Percentiles rank a stretch among this genome's conserved stretches.
These are phyloP conservation scores for Lasiosphaeriaceae sp. DNA, from an alignment of 495 filamentous ascomycete genomes.

Conservation along the genomic window DNA sequence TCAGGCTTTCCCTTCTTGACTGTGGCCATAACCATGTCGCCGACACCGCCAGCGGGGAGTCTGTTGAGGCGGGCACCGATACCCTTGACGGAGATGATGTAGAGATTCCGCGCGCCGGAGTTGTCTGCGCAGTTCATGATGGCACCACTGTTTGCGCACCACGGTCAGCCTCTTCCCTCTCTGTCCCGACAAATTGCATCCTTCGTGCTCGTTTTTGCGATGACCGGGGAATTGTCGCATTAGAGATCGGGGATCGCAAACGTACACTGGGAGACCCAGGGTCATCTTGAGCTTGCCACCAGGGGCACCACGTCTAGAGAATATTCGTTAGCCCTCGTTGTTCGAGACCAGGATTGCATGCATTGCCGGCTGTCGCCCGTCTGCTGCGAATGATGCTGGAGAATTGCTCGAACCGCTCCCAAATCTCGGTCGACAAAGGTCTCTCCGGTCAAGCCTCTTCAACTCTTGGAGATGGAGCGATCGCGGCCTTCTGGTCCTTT, in stretches of 20 bases:
- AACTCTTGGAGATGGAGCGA: not conserved
- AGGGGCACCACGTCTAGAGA: slow-evolving; percentile 74
- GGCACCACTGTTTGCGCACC: slow-evolving; percentile 63
- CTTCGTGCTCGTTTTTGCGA: not conserved
- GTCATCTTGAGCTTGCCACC: slow-evolving; percentile 99
- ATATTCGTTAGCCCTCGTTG: slow-evolving; percentile 19
- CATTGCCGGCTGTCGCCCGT: not conserved
- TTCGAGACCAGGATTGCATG: not conserved
- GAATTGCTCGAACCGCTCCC: not conserved
- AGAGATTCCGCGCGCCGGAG: slow-evolving; percentile 97
- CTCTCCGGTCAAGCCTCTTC: not conserved
- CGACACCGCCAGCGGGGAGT: slow-evolving; percentile 94
- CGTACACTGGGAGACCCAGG: slow-evolving; percentile 98
- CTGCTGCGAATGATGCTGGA: too few species aligned
- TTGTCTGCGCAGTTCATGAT: slow-evolving; percentile 98
- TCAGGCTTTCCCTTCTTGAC: slow-evolving; percentile 99
- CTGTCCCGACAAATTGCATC: not conserved
- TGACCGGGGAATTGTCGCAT: not conserved
- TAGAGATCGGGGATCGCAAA: slow-evolving; percentile 24
- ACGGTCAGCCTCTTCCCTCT: slow-evolving; percentile 18
- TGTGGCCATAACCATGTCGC: slow-evolving; percentile 99
- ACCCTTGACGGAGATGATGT: slow-evolving; percentile 99
- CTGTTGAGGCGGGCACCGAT: slow-evolving; percentile 98
- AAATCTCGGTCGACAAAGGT: not conserved
- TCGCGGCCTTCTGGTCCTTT: too few species aligned